Evolutionary conservation across 495 filamentous ascomycete genomes (phyloP), one percentile per base, ranked within the genome.

Genomic region (Penicillium salamii): DNA sequence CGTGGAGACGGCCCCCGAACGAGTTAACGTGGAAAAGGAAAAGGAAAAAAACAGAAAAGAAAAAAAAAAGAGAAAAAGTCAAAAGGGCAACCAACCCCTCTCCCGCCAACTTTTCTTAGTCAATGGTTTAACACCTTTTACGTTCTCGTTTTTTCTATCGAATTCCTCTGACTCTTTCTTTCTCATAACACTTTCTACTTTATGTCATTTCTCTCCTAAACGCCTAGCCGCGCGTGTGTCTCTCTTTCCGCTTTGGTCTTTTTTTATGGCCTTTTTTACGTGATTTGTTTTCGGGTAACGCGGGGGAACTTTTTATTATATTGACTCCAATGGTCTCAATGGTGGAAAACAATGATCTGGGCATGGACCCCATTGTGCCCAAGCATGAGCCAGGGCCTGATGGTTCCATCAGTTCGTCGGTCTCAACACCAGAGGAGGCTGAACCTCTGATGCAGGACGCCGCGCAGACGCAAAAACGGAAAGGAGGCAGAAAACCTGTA

Each of bases 401-500:
- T 56, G 76, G 71, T 44, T 77, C 73, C 13, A 68, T 76, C 67
- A 72, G 68, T 49, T 75, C 74, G 17, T 59, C 60, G 2, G 72
- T 75, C 33, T 79, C 77, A 17, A 78, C 75, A 3, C 81, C 81
- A 8, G 83, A 86, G 2, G 83, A 85, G 46, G 70, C 66, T n/a
- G 80, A 78, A 50, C 66, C 71, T 18, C 68, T 78, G 56, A 75
- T 66, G 3, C 82, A 83, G 57, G 81, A 85, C 57, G 63, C 74
- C 28, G 71, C 76, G 42, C 79, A 80, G 63, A 78, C 77, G 47
- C 87, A 88, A 65, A 98, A 97, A 77, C 82, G 95, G 59, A 98
- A 98, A 73, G 93, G 93, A 63, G 93, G 93, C 33, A 82, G 93
- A 51, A 98, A 98, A 72, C 93, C 93, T 60, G 93, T 98, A 83